Base-by-base conservation (phyloP, 306 rosid species). In the Coriaria nepalensis region DNA sequence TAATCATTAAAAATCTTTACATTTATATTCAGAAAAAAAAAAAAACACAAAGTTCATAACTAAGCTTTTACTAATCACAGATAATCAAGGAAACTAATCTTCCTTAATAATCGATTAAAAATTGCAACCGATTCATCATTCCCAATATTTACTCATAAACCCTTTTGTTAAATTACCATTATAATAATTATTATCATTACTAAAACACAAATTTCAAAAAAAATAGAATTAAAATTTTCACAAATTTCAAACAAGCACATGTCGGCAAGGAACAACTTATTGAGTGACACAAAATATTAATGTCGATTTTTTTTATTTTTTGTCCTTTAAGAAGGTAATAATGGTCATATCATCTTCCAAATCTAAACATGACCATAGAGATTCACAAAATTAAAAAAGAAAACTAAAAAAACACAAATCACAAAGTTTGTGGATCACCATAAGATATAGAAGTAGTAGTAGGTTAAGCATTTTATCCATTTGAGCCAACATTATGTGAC, bases 91-190 rank as follows among this genome's bases (percentile, higher is more conserved):
- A 80, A 50, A 50, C 47, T 40, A 42, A 39, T 40, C 63, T 66
- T 79, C 71, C 87, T 32, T 59, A 49, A 71, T 66, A 56, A 55
- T 74, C 75, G 78, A 47, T 9, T 5, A 5, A 0, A 33, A 48
- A 41, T 13, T 37, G 6, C 41, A 67, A 67, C 72, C 35, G 57
- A 15, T 52, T 8, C 15, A 43, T 5, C 13, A 10, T 6, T 29
- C 35, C n/a, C 38, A 47, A 60, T 20, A 20, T 20, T 20, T 20
- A 20, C 29, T 20, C 3, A 20, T 20, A 20, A 20, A 20, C 29
- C 29, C 29, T 20, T 20, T 20, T 20, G 29, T 20, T 20, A 20
- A 20, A 20, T 20, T 20, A 20, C 7, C 9, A 41, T 2, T 9
- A 41, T 13, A 4, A 41, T 5, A 2, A 41, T 9, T 6, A 50